Evolutionary conservation across 2,329 filamentous ascomycete species (phyloP).

Genomic region (Penicillium sp.): DNA sequence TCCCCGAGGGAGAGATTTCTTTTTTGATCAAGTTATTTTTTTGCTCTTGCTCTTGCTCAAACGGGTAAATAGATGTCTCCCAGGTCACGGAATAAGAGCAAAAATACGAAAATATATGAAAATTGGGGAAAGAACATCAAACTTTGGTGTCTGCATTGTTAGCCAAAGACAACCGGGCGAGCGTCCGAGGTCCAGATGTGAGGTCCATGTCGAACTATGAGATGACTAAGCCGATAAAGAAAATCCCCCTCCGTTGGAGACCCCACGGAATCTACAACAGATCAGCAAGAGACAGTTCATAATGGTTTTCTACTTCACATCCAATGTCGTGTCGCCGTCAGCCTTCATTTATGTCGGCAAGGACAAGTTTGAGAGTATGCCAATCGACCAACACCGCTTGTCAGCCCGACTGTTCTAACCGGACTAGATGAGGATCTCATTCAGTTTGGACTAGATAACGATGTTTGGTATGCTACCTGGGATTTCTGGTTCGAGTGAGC

Average conservation of each 20-base stretch:
- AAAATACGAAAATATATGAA: too few relatives aligned
- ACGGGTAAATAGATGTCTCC: too few relatives aligned
- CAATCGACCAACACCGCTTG: constrained; percentile 1
- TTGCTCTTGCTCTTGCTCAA: background rate
- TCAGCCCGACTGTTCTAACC: constrained; percentile 1
- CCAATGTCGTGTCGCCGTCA: constrained; percentile 75
- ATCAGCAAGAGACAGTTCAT: background rate
- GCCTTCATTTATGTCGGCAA: constrained; percentile 96
- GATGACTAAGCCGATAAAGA: background rate
- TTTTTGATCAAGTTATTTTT: background rate
- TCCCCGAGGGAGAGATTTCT: constrained; percentile 33
- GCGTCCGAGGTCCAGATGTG: too few relatives aligned
- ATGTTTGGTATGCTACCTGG: constrained; percentile 71
- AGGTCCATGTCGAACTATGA: background rate
- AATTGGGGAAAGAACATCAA: background rate
- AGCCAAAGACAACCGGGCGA: too few relatives aligned
- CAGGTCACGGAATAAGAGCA: too few relatives aligned
- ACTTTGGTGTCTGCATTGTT: background rate
- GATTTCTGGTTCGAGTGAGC: background rate
- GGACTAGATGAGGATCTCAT: constrained; percentile 88
- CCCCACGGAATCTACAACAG: background rate
- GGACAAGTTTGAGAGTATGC: constrained; percentile 96
- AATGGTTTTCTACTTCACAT: constrained; percentile 98
- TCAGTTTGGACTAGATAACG: constrained; percentile 85
- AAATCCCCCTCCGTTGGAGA: background rate